Evolutionary conservation across 441 rosid genomes (phyloP).

Genomic region (Erodium texanum): DNA sequence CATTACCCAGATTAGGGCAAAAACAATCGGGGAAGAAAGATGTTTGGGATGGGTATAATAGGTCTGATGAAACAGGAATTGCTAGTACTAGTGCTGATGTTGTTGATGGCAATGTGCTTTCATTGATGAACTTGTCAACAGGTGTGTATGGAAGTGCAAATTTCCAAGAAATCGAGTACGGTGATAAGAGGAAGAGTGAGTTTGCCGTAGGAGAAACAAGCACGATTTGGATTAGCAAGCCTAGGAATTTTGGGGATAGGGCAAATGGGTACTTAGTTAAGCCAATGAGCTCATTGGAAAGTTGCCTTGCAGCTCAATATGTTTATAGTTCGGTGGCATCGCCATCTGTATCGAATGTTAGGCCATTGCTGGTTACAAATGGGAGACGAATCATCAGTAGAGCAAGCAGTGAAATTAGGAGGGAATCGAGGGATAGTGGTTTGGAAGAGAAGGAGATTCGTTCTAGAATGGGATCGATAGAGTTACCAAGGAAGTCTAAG

Average conservation of each 20-base stretch:
- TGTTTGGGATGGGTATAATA: neutral
- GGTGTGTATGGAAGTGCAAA: neutral
- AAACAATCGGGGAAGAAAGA: constrained; percentile 5
- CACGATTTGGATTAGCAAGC: neutral
- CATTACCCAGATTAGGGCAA: constrained; percentile 2
- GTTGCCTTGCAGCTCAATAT: constrained; percentile 5
- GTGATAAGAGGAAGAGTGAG: neutral
- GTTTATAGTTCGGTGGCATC: constrained; percentile 34
- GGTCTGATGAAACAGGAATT: constrained; percentile 5
- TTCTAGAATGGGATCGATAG: constrained; percentile 1
- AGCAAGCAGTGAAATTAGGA: constrained; percentile 1
- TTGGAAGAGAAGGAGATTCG: neutral
- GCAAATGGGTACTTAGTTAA: neutral
- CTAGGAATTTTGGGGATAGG: neutral
- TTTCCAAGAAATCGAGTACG: constrained; percentile 9
- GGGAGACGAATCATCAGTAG: constrained; percentile 33
- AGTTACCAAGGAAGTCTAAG: neutral
- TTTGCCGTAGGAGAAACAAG: neutral
- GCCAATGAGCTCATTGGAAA: neutral
- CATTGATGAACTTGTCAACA: constrained; percentile 8
- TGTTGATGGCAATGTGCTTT: constrained; percentile 5
- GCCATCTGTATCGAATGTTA: constrained; percentile 16
- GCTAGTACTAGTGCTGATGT: neutral
- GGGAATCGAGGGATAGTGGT: neutral
- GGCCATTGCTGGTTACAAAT: constrained; percentile 38